These are phyloP conservation scores for Dictyostelium capitatum DNA, from an alignment of 78 protist genomes.

Conservation along the genomic window DNA sequence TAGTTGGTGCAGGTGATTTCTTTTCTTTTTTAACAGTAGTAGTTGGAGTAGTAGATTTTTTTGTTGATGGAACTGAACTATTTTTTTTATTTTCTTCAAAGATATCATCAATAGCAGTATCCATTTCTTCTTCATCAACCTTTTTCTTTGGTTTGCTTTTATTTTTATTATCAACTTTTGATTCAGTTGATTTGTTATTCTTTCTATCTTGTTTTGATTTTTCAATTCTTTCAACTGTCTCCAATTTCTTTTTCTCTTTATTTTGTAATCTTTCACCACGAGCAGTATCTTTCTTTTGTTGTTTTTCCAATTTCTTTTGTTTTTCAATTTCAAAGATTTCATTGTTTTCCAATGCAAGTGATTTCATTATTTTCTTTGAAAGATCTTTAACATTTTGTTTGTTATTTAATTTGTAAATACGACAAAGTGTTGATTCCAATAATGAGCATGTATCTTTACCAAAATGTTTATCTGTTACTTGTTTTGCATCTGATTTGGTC, in stretches of 20 bases:
- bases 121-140: constrained; percentile 29
- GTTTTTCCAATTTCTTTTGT: constrained; percentile 23
- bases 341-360: constrained; percentile 19
- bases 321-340: constrained; percentile 27
- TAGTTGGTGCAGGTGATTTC: background rate
- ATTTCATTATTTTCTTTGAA: constrained; percentile 13
- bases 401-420: background rate
- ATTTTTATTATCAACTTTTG: constrained; percentile 62
- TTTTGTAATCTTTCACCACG: background rate
- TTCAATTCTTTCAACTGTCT: constrained; percentile 20
- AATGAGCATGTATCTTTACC: background rate
- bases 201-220: constrained; percentile 44
- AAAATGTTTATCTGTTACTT: background rate
- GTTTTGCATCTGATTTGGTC: background rate
- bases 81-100: constrained; percentile 3
- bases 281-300: constrained; percentile 21
- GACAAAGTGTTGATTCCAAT: background rate
- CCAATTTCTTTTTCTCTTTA: background rate
- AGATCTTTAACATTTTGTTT: constrained; percentile 49
- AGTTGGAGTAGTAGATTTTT: background rate
- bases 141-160: constrained; percentile 63
- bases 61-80: background rate
- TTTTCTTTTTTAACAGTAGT: background rate
- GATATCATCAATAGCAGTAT: constrained; percentile 23
- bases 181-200: constrained; percentile 9